Base-by-base conservation (phyloP, 2,329 filamentous ascomycete genomes). In the Claviceps sp. region DNA sequence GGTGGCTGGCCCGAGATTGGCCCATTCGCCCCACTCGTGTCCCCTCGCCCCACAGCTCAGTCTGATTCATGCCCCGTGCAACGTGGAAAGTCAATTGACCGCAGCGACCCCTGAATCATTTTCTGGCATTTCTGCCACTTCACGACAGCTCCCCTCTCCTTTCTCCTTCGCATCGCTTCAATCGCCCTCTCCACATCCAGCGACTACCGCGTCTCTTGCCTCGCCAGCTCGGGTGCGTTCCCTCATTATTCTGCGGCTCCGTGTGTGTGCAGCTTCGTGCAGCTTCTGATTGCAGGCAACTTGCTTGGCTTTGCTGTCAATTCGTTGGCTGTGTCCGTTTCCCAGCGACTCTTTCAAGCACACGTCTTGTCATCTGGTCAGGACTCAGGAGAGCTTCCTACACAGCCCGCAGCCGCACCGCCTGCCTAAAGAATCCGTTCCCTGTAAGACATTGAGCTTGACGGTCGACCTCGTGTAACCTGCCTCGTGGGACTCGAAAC, bases 151-250 rank as follows among this genome's bases (percentile, higher is more conserved):
- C 9, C 43, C 30, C 26, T 38, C 24, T 30, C 37, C 24, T 40
- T 40, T n/a, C 16, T 18, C 11, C 22, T 43, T 26, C 46, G 45
- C 49, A 47, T 51, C 43, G 40, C 49, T 51, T 8, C 48, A 18
- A 46, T 30, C 45, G n/a, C 18, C 47, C 18, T 18, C 47, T 44
- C 37, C 37, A 47, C 41, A 8, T 24, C 50, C 41, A 34, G n/a
- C 52, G 41, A 46, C 26, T 41, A 16, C 26, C 34, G 37, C 50
- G 42, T 50, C 22, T 44, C 42, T 40, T 46, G 48, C 47, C 45
- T 52, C 38, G 48, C 42, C 50, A 52, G 53, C 41, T 42, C 22
- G 34, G 46, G 41, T 50, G 46, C 37, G n/a, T 51, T 26, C 24
- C 41, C 34, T 49, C 5, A 20, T 30, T 37, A 2, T 47, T 43